phyloP scores from a whole-genome alignment of 768 basidiomycete genomes.

The Filobasidium floriforme region DNA sequence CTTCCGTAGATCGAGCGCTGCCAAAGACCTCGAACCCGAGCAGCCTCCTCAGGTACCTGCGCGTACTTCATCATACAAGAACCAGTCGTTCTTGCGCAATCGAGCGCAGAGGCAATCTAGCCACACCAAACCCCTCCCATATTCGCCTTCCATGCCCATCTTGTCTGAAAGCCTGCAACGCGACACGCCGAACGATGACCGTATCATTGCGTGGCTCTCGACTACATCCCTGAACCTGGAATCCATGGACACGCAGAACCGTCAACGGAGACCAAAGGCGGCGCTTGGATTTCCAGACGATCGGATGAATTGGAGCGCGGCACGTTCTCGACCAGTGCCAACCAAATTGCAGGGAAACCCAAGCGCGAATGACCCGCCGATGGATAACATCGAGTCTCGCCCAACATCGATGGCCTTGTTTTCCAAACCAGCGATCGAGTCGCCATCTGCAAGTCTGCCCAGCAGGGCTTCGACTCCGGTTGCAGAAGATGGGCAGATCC shows the following conservation, averaged over 20 bases:
- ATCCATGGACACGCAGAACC: neutral
- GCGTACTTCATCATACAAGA: conserved; percentile 1
- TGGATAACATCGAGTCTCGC: neutral
- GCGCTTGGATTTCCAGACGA: neutral
- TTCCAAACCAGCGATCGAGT: neutral
- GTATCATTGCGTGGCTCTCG: neutral
- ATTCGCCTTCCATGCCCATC: conserved; percentile 5
- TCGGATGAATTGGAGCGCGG: neutral
- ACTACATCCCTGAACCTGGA: neutral
- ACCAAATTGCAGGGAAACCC: neutral
- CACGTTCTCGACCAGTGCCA: neutral
- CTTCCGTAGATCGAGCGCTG: neutral
- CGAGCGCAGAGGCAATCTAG: neutral
- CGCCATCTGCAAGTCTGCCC: neutral
- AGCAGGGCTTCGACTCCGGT: neutral
- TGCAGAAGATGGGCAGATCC: neutral
- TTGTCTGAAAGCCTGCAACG: neutral
- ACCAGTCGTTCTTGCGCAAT: neutral
- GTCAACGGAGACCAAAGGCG: neutral
- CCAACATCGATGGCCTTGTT: neutral
- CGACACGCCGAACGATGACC: neutral
- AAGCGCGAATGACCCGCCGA: neutral
- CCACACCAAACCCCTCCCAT: neutral
- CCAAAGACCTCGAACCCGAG: neutral
- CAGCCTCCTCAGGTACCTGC: neutral